Evolutionary conservation across 75 land plant species (phyloP), one percentile per base, ranked within the genome.

Genomic region (Pinus tabuliformis): DNA sequence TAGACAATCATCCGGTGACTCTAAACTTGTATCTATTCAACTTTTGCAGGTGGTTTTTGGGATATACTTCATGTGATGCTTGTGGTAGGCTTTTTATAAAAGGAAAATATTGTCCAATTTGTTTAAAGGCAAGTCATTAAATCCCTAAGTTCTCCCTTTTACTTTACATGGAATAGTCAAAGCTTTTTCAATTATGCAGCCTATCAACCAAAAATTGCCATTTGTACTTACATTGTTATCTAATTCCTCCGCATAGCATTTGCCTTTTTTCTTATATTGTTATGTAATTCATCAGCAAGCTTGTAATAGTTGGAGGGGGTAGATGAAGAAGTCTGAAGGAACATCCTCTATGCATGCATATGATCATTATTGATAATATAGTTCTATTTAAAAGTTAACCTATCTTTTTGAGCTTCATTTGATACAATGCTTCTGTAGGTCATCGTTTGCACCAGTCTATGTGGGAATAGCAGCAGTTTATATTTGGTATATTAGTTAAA

Each of bases 71-170:
- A 52, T 97, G 99, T 83, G 99, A 97, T 95, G 98, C 99, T 39
- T 97, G 99, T 88, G 99, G 99, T 62, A 87, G 99, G 70, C 87
- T 97, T 75, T 97, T 97, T 85, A 83, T 87, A 58, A 97, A 95
- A 77, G 93, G 92, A 24, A 97, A 97, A 70, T 97, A 97, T 62
- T 97, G 99, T 75, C 95, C 99, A 62, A 87, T 97, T 57, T 97
- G 99, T 84, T 83, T 97, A 79, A 97, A 95, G 98, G 99, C 86
- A 86, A 61, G 15, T 9, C 6, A 22, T n/a, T 33, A 65, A 45
- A 68, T 42, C 54, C 4, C 72, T 42, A 8, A 16, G n/a, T 7
- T 20, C 36, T 39, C 1, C 9, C 3, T 16, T 17, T 37, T 65
- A 33, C 21, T 8, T 18, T 65, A 16, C 65, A 30, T 65, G 7